phyloP scores from a whole-genome alignment of 352 stramenopile species.

The Pythium sukuiense region DNA sequence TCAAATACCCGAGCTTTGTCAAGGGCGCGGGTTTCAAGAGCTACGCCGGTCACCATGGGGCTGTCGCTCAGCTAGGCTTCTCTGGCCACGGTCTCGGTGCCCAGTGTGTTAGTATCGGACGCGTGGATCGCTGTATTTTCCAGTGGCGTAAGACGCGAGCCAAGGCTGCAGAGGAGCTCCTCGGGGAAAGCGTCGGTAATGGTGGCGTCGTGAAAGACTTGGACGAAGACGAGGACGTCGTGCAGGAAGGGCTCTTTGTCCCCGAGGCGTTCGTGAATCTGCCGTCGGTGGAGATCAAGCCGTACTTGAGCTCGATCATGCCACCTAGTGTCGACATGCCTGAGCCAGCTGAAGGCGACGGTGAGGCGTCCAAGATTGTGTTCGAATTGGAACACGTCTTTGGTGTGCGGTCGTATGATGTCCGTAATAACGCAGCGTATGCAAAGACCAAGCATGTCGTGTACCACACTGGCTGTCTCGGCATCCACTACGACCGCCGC shows the following conservation, averaged over 20 bases:
- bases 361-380: slow-evolving; percentile 28
- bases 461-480: slow-evolving; percentile 58
- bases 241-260: slow-evolving; percentile 53
- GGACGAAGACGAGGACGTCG: slow-evolving; percentile 54
- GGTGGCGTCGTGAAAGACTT: slow-evolving; percentile 44
- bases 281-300: slow-evolving; percentile 52
- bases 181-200: slow-evolving; percentile 13
- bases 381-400: slow-evolving; percentile 77
- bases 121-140: slow-evolving; percentile 58
- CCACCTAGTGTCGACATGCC: slow-evolving; percentile 38
- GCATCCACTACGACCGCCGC: slow-evolving; percentile 71
- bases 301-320: slow-evolving; percentile 65
- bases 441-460: slow-evolving; percentile 66
- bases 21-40: slow-evolving; percentile 56
- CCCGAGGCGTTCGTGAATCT: slow-evolving; percentile 61
- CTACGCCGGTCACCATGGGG: slow-evolving; percentile 56
- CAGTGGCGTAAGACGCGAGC: slow-evolving; percentile 62
- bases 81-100: slow-evolving; percentile 35
- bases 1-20: slow-evolving; percentile 62
- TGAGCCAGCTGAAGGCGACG: slow-evolving; percentile 43
- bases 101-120: slow-evolving; percentile 61
- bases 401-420: slow-evolving; percentile 55
- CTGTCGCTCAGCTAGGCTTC: slow-evolving; percentile 49
- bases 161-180: slow-evolving; percentile 5
- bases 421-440: slow-evolving; percentile 62